Conservation (phyloP, 306 rosid genomes). For the barrel medic (Medicago truncatula) region MtrunA17r5.0-ANR NC_053046.1:32295501-32296000, state of each 20-base stretch:
- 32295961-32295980: background rate
- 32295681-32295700: background rate
- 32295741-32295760: too few relatives aligned
- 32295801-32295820: constrained; percentile 4
- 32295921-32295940: background rate
- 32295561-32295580: constrained; percentile 45
- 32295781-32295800: background rate
- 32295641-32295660: background rate
- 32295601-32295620: constrained; percentile 52
- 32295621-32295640: constrained; percentile 48
- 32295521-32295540: constrained; percentile 42
- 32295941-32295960: background rate
- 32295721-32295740: background rate
- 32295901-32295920: background rate
- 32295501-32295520: constrained; percentile 49
- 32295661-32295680: background rate
- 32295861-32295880: constrained; percentile 28
- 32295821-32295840: background rate
- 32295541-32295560: constrained; percentile 52
- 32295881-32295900: background rate
- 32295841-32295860: background rate
- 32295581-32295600: constrained; percentile 53
- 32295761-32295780: background rate
- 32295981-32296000: background rate
- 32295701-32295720: background rate